Evolutionary conservation across 768 basidiomycete species (phyloP), one percentile per base, ranked within the genome.

Genomic region (Suillus ampliporus): DNA sequence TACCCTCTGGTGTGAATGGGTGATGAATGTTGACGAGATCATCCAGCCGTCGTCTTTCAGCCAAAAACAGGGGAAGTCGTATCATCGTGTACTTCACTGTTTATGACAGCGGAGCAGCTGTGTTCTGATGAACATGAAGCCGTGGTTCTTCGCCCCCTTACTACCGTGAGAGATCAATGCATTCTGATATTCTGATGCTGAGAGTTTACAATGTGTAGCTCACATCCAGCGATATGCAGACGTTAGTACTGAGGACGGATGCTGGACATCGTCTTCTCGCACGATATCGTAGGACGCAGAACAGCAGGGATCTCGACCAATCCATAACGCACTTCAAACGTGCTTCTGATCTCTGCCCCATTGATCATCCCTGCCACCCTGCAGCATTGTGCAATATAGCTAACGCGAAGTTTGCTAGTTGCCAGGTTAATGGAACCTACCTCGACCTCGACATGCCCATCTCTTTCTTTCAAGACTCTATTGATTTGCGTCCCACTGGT

Each of bases 211-310:
- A 19, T n/a, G 19, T 23, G 15, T 6, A 41, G 41, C 8, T 21
- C 7, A 40, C 3, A 13, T 17, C 37, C 38, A 7, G 28, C 2
- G 37, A 57, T 11, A 28, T 38, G 56, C 1, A 41, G 10, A 14
- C 21, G n/a, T 41, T 66, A 13, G 21, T 50, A 7, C 19, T 34
- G 19, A 21, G 26, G 2, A 66, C 65, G 4, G 57, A 62, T 21
- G 17, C 41, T 17, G 66, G 66, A 11, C 70, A 66, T 60, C 10
- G 37, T 14, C 13, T 11, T 38, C 37, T 38, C 13, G 37, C 37
- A 14, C 37, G 37, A 14, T 38, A 43, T 19, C 8, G 9, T 19
- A 7, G 43, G 43, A 43, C 9, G n/a, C 43, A 43, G 9, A 10
- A 43, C 9, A n/a, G n/a, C 15, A 43, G 43, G n/a, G 43, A 43